A percentile compares a stretch with the other conserved stretches of the same genome.
Evolutionary conservation across 2,329 filamentous ascomycete species (phyloP).

Genomic region (Dryadomyces quercivorus): DNA sequence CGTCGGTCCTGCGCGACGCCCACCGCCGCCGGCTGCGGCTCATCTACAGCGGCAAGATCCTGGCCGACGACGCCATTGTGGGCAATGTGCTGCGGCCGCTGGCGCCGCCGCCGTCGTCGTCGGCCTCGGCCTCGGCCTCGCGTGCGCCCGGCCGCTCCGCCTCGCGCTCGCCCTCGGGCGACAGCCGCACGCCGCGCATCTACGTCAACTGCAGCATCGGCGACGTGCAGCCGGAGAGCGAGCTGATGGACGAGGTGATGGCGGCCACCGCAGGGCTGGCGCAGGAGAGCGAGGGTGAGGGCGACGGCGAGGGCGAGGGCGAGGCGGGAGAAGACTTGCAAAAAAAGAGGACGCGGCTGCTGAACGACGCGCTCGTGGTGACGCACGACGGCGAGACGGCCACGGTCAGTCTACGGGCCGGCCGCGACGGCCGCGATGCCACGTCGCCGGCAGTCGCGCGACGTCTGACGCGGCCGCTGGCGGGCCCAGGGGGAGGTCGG

Average conservation of each 20-base stretch:
- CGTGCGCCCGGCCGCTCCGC: slow-evolving; percentile 6
- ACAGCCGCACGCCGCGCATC: slow-evolving; percentile 32
- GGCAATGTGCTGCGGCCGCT: slow-evolving; percentile 54
- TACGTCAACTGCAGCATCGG: slow-evolving; percentile 94
- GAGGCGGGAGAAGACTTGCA: slow-evolving; percentile 19
- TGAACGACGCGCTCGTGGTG: no score
- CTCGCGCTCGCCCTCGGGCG: background rate
- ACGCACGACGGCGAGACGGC: no score
- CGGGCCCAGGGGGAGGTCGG: slow-evolving; percentile 3
- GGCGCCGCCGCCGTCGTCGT: slow-evolving; percentile 37
- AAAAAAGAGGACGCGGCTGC: no score
- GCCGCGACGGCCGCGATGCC: slow-evolving; percentile 5
- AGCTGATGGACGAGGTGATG: background rate
- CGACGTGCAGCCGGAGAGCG: slow-evolving; percentile 46
- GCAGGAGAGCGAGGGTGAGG: background rate
- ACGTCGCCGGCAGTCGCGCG: background rate
- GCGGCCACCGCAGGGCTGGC: background rate
- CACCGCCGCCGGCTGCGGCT: slow-evolving; percentile 64
- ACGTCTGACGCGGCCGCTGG: background rate
- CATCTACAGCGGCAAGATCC: slow-evolving; percentile 79
- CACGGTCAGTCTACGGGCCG: no score
- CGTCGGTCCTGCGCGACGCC: slow-evolving; percentile 6
- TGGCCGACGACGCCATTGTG: slow-evolving; percentile 61
- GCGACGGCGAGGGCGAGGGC: slow-evolving; percentile 12
- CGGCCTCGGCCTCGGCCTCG: no score